These are phyloP conservation scores for Stagonosporopsis chrysanthemi DNA, from an alignment of 2,329 filamentous ascomycete species.

Conservation along the genomic window DNA sequence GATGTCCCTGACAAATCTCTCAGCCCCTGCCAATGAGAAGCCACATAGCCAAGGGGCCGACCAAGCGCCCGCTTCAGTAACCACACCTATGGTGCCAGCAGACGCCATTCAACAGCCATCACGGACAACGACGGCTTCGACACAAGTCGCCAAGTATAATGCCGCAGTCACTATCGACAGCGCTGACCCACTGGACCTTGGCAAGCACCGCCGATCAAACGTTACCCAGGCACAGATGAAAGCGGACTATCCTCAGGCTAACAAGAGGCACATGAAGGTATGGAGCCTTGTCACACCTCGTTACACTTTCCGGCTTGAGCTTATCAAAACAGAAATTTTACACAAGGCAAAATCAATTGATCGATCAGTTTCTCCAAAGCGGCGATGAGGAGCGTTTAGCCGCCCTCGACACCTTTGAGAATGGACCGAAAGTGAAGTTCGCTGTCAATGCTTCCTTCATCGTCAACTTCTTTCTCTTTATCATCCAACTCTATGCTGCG, in stretches of 20 bases:
- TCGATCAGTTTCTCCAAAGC: conserved; percentile 61
- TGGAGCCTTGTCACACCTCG: not conserved
- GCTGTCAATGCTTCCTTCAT: conserved; percentile 49
- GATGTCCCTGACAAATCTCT: conserved; percentile 33
- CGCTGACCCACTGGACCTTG: conserved; percentile 49
- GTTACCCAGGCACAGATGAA: conserved; percentile 57
- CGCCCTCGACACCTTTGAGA: conserved; percentile 59
- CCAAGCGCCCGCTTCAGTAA: conserved; percentile 40
- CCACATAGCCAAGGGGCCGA: conserved; percentile 37
- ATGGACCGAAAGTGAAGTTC: conserved; percentile 52
- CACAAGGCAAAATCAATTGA: conserved; percentile 51
- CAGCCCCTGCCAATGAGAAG: conserved; percentile 38
- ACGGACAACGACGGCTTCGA: conserved; percentile 27
- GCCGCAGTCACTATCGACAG: conserved; percentile 24
- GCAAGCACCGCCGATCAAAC: conserved; percentile 44
- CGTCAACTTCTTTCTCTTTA: conserved; percentile 58
- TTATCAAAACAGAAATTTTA: conserved; percentile 48
- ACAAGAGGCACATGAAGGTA: conserved; percentile 47
- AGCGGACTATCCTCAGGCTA: conserved; percentile 55
- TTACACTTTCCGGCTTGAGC: not conserved
- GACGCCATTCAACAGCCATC: conserved; percentile 39
- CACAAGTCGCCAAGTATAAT: conserved; percentile 35
- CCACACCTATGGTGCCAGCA: conserved; percentile 27
- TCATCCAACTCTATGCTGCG: conserved; percentile 67
- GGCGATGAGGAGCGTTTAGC: conserved; percentile 63